Conservation (phyloP, 2,329 filamentous ascomycete genomes). For the Cytospora piceicola region DNA sequence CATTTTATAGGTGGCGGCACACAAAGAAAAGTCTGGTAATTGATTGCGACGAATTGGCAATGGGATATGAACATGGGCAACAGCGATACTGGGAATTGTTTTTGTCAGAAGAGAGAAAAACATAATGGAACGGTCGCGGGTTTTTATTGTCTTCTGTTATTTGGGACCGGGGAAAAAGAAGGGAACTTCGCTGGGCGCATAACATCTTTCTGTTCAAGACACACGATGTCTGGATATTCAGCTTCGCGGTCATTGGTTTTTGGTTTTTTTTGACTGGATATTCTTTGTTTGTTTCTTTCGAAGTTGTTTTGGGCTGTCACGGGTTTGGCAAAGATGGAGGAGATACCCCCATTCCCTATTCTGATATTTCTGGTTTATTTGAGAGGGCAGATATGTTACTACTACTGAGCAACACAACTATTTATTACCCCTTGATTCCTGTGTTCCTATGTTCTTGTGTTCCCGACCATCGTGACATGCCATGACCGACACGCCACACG, state of each 20-base stretch:
- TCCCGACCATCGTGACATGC: neutral
- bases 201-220: constrained; percentile 18
- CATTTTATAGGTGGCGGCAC: constrained; percentile 13
- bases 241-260: neutral
- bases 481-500: neutral
- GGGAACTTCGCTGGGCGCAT: constrained; percentile 22
- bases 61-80: constrained; percentile 13
- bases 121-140: constrained; percentile 25
- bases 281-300: neutral
- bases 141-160: constrained; percentile 12
- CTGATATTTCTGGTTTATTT: constrained; percentile 14
- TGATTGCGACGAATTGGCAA: constrained; percentile 4
- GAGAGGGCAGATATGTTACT: neutral
- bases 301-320: neutral
- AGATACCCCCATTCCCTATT: constrained; percentile 22
- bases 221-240: neutral
- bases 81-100: constrained; percentile 12
- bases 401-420: neutral
- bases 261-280: neutral
- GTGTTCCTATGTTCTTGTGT: neutral
- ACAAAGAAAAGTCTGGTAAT: constrained; percentile 13
- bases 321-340: constrained; percentile 23
- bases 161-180: neutral
- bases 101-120: neutral
- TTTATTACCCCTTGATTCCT: neutral